Evolutionary conservation across 176 grass and related monocot genomes (phyloP), one percentile per base, ranked within the genome.

Genomic region (Coix lacrymajobi): DNA sequence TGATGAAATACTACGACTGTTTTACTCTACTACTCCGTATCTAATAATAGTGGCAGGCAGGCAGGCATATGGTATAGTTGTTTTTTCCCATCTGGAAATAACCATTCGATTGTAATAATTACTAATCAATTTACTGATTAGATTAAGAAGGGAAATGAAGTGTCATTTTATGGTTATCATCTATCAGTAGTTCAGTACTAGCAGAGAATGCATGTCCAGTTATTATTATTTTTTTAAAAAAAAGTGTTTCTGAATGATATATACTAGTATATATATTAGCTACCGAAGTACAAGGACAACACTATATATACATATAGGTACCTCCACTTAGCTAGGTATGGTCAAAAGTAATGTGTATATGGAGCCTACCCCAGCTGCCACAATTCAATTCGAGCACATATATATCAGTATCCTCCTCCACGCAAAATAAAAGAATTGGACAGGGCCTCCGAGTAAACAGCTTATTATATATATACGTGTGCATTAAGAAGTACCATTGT

Each of bases 291-390:
- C 62, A 49, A 34, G 28, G 20, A 68, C 63, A 80, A 22, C 4
- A 15, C 61, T 74, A 74, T 22, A 33, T 73, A 17, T n/a, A 11
- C 6, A 15, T 52, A 14, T 49, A 51, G 77, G 19, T 10, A 51
- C 20, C 63, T 68, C 62, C 30, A 37, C 30, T 34, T 79, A 46
- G 28, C 19, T 65, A 80, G 61, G 77, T 17, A 16, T 68, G 78
- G 62, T 80, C 78, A 80, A 80, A 80, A 80, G 58, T 25, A 67
- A 67, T 63, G 62, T 74, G 54, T 24, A 19, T 44, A 67, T 80
- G 77, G 77, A 80, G 43, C 77, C 77, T 79, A 51, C 20, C 20
- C 20, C 20, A 49, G 41, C 77, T 51, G 43, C 62, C 37, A 24
- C 62, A 51, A 45, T 72, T 48, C 41, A 46, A 48, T 25, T 60